Evolutionary conservation across 768 basidiomycete genomes (phyloP).

Genomic region (Pleurotus cornucopiae): DNA sequence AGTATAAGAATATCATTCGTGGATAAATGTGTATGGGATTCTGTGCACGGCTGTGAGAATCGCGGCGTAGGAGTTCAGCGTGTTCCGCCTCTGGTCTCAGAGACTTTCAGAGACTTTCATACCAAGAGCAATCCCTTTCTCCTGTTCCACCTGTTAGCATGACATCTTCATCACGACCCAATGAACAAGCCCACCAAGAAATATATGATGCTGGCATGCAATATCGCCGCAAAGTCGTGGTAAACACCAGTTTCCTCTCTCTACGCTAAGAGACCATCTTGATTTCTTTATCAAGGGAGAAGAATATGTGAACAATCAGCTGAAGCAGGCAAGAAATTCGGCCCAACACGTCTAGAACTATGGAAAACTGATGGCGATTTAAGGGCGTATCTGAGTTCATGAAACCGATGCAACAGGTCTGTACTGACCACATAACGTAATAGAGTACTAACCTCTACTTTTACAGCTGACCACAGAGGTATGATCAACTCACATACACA

Average conservation of each 20-base stretch:
- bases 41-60: neutral
- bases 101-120: neutral
- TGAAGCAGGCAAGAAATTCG: constrained; percentile 24
- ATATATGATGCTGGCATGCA: constrained; percentile 38
- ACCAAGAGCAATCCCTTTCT: neutral
- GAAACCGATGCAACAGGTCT: constrained; percentile 41
- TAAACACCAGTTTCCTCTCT: constrained; percentile 10
- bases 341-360: neutral
- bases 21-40: neutral
- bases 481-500: neutral
- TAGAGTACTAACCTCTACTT: neutral
- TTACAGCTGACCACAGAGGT: constrained; percentile 34
- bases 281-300: constrained; percentile 27
- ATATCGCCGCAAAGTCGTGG: constrained; percentile 39
- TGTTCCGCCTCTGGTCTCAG: neutral
- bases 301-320: constrained; percentile 37
- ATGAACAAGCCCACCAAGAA: constrained; percentile 34
- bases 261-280: neutral
- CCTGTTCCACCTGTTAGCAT: constrained; percentile 11
- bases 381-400: constrained; percentile 40
- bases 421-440: neutral
- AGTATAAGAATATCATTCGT: neutral
- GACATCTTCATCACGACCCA: constrained; percentile 19
- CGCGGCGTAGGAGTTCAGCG: too few relatives aligned
- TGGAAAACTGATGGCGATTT: neutral